phyloP scores from a whole-genome alignment of 768 basidiomycete genomes.

The Mrakia frigida region DNA sequence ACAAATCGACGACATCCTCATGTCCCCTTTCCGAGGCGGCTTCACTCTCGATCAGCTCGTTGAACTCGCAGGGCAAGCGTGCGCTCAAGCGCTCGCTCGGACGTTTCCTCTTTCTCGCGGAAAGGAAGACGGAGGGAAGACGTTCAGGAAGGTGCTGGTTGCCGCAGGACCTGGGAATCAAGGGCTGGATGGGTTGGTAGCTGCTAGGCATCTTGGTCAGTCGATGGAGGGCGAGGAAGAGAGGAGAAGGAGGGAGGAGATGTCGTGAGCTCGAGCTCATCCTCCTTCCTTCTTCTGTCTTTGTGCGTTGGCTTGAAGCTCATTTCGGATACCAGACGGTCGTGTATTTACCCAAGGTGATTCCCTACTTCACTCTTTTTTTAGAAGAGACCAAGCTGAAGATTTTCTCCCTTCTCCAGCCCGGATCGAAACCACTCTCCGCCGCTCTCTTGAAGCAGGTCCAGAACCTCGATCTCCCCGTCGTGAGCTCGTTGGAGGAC shows the following conservation, averaged over 20 bases:
- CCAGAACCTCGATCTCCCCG: constrained; percentile 76
- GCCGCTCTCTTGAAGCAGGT: constrained; percentile 82
- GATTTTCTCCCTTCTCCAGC: no score
- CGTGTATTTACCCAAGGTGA: constrained; percentile 89
- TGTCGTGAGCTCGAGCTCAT: not conserved
- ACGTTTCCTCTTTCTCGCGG: constrained; percentile 54
- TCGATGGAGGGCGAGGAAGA: not conserved
- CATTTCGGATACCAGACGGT: constrained; percentile 88
- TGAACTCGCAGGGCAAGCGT: constrained; percentile 92
- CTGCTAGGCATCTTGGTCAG: constrained; percentile 85
- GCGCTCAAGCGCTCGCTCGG: constrained; percentile 79
- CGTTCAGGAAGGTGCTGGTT: constrained; percentile 74
- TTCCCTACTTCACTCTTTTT: not conserved
- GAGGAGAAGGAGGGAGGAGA: not conserved
- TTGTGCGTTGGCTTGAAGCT: constrained; percentile 49
- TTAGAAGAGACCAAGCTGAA: no score
- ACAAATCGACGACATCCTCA: constrained; percentile 90
- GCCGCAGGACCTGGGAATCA: constrained; percentile 76
- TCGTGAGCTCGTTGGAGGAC: constrained; percentile 53
- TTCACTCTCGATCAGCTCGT: constrained; percentile 58
- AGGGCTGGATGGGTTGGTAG: constrained; percentile 92
- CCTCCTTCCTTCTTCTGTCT: not conserved
- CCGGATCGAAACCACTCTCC: constrained; percentile 11
- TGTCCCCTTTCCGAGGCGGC: constrained; percentile 56
- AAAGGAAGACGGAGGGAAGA: constrained; percentile 37